Base-by-base conservation (phyloP, 768 basidiomycete genomes). In the Hortiboletus campestris region DNA sequence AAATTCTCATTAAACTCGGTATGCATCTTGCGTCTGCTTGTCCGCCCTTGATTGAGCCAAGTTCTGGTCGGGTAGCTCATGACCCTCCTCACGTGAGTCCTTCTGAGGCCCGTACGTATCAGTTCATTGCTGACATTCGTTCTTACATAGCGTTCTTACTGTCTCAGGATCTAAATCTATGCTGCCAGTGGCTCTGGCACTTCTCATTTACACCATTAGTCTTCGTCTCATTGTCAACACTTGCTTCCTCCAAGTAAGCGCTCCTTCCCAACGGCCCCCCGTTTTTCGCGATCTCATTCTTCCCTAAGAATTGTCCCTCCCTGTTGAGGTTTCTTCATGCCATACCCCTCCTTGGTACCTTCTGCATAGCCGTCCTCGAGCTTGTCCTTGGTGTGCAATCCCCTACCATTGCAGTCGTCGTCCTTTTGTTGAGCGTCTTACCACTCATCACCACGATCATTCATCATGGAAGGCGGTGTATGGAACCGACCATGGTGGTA, bases 181-280 rank as follows among this genome's bases (percentile, higher is more conserved):
- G n/a, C 14, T 35, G 6, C 62, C 56, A 10, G 44, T 50, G 9
- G 57, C 56, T 1, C 54, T 64, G 31, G 46, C 46, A 3, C 53
- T 66, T 39, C 44, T 66, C 20, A 49, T 66, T 6, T 66, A 60
- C 19, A 60, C 59, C 16, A 54, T 61, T 46, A 61, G 51, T 17
- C 54, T 66, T 19, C 54, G 60, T 31, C 47, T 61, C 38, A 45
- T 47, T 19, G 38, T 51, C 45, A 49, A 53, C 20, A 28, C 36
- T 10, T 56, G 56, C 11, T 44, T 52, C 28, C 28, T 62, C 29
- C 44, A 44, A 11, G 64, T 57, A 43, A 42, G 22, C 4, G 8
- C 16, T 36, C 22, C 6, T 48, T 2, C 4, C 5, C 22, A 16
- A 43, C 16, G 4, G 13, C 10, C 20, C 19, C 17, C 16, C 6